Percentiles rank a stretch among this genome's conserved stretches.
These are phyloP conservation scores for Leucoagaricus sp. DNA, from an alignment of 1,284 basidiomycete genomes.

Conservation along the genomic window DNA sequence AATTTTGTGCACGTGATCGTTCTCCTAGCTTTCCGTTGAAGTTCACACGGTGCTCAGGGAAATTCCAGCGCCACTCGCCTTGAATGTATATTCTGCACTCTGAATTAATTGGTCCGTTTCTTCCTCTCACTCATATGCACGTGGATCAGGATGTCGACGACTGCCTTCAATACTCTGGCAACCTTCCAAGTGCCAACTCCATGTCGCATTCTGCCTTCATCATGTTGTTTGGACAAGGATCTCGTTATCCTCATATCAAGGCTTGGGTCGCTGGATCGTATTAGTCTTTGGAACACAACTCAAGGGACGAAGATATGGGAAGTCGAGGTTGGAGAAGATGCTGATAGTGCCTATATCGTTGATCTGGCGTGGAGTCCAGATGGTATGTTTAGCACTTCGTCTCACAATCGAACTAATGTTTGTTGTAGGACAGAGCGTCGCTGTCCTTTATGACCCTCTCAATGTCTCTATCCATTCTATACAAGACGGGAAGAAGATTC, in stretches of 20 bases:
- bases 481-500: conserved; percentile 66
- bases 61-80: too few relatives aligned
- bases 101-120: too few relatives aligned
- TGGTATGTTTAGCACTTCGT: conserved; percentile 44
- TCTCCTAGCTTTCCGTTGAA: not conserved
- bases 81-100: too few relatives aligned
- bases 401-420: conserved; percentile 14
- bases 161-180: conserved; percentile 59
- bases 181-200: conserved; percentile 54
- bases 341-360: conserved; percentile 49
- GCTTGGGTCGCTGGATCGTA: conserved; percentile 61
- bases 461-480: conserved; percentile 71
- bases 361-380: conserved; percentile 79
- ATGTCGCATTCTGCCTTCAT: conserved; percentile 56
- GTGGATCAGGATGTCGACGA: conserved; percentile 44
- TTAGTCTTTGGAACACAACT: conserved; percentile 75
- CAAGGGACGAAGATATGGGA: conserved; percentile 82
- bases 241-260: conserved; percentile 67
- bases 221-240: conserved; percentile 86
- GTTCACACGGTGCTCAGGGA: too few relatives aligned
- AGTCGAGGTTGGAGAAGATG: conserved; percentile 56
- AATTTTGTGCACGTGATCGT: conserved; percentile 15
- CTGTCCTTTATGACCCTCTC: conserved; percentile 69
- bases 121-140: not conserved
- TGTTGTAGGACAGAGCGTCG: conserved; percentile 64